Evolutionary conservation across 2,329 filamentous ascomycete genomes (phyloP), one percentile per base, ranked within the genome.

Genomic region (Fusarium avenaceum): DNA sequence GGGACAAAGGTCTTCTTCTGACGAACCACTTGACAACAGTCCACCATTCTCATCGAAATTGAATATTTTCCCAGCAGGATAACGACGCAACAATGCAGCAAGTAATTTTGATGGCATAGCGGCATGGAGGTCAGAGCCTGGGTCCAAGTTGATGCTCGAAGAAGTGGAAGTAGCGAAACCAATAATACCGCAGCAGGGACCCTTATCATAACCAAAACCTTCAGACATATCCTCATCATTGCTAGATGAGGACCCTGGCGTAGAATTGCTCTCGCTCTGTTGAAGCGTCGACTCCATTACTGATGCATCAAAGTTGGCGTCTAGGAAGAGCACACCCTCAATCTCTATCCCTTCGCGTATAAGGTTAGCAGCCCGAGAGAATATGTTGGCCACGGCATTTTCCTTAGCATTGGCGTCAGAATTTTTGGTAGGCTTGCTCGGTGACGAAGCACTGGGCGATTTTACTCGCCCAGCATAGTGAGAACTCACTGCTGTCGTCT

Each of bases 1-100:
- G 5, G 49, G 20, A 38, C 35, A 57, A 3, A 57, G 20, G 9
- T 76, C 74, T 15, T 79, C 76, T 22, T 73, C 75, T 0, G 75
- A 76, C 9, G 73, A 75, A 22, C 79, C 77, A 44, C 73, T 75
- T 1, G 75, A 72, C 17, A 76, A 71, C 0, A 81, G 53, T 15
- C 74, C 73, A 0, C 81, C 82, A 28, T 79, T 67, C 13, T 76
- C 77, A 24, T 80, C 80, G 49, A 82, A 83, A 46, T 80, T 81
- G 63, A 84, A 85, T 3, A 85, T 78, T 33, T 80, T 80, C 0
- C 84, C 84, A 13, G 76, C 67, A 0, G 83, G 83, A 59, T 86
- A 82, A 4, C 80, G 76, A n/a, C 78, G 78, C 3, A 85, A 65
- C 2, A 86, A 76, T 6, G 74, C 76, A 3, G 76, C 72, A 4